Evolutionary conservation across 2,329 filamentous ascomycete genomes (phyloP).

Genomic region (Arthroderma sp.): DNA sequence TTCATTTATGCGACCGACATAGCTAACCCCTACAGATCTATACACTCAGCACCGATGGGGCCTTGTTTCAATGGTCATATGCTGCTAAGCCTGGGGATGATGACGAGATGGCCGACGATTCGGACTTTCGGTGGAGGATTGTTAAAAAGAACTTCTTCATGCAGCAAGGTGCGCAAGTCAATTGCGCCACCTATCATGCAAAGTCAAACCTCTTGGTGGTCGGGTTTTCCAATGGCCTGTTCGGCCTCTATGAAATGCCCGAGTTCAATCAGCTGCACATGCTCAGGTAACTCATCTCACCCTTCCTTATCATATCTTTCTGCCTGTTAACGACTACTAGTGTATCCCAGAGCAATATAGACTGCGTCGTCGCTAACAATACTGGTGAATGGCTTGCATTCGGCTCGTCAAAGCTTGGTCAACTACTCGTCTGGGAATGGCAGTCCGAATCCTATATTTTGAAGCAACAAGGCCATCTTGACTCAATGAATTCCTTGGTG

Average conservation of each 20-base stretch:
- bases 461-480: slow-evolving; percentile 95
- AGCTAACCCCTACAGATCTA: slow-evolving; percentile 47
- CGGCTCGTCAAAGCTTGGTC: slow-evolving; percentile 85
- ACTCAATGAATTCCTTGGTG: slow-evolving; percentile 82
- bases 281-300: slow-evolving; percentile 32
- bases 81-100: slow-evolving; percentile 48
- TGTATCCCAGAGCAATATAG: slow-evolving; percentile 93
- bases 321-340: slow-evolving; percentile 37
- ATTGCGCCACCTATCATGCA: slow-evolving; percentile 81
- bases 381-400: slow-evolving; percentile 96
- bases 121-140: slow-evolving; percentile 77
- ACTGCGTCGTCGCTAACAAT: slow-evolving; percentile 86
- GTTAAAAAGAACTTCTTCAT: slow-evolving; percentile 86
- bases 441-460: slow-evolving; percentile 97
- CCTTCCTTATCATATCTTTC: neutral
- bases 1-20: neutral
- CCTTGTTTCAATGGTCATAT: slow-evolving; percentile 88
- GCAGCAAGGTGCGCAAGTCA: slow-evolving; percentile 75
- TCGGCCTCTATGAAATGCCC: slow-evolving; percentile 89
- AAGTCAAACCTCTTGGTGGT: slow-evolving; percentile 84
- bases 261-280: slow-evolving; percentile 94
- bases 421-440: slow-evolving; percentile 98
- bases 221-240: slow-evolving; percentile 88
- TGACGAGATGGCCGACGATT: slow-evolving; percentile 47
- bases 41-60: slow-evolving; percentile 94